Evolutionary conservation across 257 asterid genomes (phyloP).

Genomic region (Rhazya stricta): DNA sequence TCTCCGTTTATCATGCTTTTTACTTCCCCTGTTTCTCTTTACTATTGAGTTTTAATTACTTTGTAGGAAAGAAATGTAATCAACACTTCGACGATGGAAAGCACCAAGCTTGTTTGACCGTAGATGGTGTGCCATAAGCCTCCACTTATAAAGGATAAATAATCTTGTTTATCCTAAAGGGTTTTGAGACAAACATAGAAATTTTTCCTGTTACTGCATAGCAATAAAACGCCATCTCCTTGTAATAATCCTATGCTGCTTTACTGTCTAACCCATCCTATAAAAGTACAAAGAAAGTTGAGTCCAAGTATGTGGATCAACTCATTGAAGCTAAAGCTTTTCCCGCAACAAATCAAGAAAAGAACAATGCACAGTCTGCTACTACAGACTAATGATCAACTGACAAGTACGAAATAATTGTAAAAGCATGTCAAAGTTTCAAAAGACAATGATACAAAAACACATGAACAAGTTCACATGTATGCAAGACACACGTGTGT

Average conservation of each 20-base stretch:
- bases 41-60: constrained; percentile 12
- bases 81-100: constrained; percentile 7
- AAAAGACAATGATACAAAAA: constrained; percentile 9
- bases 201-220: constrained; percentile 4
- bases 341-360: neutral
- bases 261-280: neutral
- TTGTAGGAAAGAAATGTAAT: constrained; percentile 16
- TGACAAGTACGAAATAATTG: neutral
- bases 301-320: constrained; percentile 1
- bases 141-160: constrained; percentile 19
- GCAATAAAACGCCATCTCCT: neutral
- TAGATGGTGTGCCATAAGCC: constrained; percentile 30
- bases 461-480: constrained; percentile 13
- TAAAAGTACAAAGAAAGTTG: neutral
- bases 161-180: constrained; percentile 5
- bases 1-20: constrained; percentile 19
- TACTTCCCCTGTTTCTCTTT: constrained; percentile 8
- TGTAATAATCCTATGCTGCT: neutral
- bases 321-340: neutral
- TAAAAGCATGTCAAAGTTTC: neutral
- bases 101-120: constrained; percentile 23
- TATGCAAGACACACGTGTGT: constrained; percentile 16
- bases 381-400: neutral
- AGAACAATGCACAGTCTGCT: too few relatives aligned
- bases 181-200: neutral